Base-by-base conservation (phyloP, 805 yeast genomes). In the Yamadazyma scolyti region DNA sequence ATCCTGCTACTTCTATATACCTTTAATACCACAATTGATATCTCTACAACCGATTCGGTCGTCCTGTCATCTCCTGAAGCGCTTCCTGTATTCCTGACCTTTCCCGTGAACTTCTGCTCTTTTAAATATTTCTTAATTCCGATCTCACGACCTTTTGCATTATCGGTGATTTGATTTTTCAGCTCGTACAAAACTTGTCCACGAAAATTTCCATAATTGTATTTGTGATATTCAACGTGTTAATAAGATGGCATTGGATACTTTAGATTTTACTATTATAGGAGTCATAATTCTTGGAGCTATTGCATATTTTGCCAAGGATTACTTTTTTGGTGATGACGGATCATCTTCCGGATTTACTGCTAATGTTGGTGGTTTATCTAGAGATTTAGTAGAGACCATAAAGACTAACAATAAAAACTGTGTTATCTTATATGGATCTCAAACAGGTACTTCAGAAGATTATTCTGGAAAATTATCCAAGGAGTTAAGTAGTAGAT, bases 361-460 rank as follows among this genome's bases (percentile, higher is more conserved):
- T n/a, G 50, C 57, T 10, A 39, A 39, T 14, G 27, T 37, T 12
- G 48, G 45, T 4, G 64, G 68, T 7, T 61, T 61, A 12, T 65
- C 77, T 10, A 66, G 87, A 50, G 79, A 79, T 52, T 58, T 83
- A 26, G 65, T 72, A 7, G 75, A 74, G 35, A 75, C 73, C 3
- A 55, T 90, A 44, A 63, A 65, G 30, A 63, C 65, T 22, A 78
- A 79, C 47, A 71, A 74, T 39, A 89, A 90, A 61, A 81, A 82
- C 42, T 82, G 84, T 21, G 65, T 88, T 25, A 81, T 93, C 3
- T 73, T 93, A 39, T 93, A 73, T 54, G 97, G 96, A 11, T 89
- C 97, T 9, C 99, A 93, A 62, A 93, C 98, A 4, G 98, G 98
- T 42, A 93, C 98, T 11, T 96, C 97, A 25, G 98, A 93, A 62